These are phyloP conservation scores for Dendrocalamus latiflorus DNA, from an alignment of 202 grass and related monocot genomes.

Conservation along the genomic window DNA sequence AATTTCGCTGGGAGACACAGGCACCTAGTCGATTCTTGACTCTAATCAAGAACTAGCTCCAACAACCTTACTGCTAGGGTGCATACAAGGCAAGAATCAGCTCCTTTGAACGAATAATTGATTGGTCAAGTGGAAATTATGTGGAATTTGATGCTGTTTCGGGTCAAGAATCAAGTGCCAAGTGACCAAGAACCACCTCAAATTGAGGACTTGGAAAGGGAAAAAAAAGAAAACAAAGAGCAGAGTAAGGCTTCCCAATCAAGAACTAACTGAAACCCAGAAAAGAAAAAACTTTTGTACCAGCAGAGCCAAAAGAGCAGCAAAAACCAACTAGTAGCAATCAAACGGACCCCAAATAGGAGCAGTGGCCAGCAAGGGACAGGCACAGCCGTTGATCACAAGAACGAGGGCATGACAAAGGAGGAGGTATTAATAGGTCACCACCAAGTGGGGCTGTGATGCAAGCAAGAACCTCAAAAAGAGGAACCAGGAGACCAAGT, in stretches of 20 bases:
- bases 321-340: neutral
- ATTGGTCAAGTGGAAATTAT: neutral
- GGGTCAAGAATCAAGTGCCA: neutral
- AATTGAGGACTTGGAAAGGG: too few relatives aligned
- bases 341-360: too few relatives aligned
- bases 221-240: neutral
- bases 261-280: neutral
- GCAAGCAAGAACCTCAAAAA: conserved; percentile 30
- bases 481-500: neutral
- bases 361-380: neutral
- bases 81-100: neutral
- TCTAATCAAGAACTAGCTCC: neutral
- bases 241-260: neutral
- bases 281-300: neutral
- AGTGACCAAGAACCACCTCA: neutral
- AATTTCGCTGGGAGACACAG: neutral
- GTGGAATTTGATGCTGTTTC: neutral
- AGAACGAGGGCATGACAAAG: neutral
- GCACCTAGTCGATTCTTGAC: neutral
- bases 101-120: neutral
- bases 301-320: neutral
- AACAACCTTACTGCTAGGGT: too few relatives aligned
- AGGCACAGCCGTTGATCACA: neutral
- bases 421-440: conserved; percentile 19
- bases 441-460: neutral